Conservation (phyloP, 179 eudicot species). For the Corrigiola litoralis region DNA sequence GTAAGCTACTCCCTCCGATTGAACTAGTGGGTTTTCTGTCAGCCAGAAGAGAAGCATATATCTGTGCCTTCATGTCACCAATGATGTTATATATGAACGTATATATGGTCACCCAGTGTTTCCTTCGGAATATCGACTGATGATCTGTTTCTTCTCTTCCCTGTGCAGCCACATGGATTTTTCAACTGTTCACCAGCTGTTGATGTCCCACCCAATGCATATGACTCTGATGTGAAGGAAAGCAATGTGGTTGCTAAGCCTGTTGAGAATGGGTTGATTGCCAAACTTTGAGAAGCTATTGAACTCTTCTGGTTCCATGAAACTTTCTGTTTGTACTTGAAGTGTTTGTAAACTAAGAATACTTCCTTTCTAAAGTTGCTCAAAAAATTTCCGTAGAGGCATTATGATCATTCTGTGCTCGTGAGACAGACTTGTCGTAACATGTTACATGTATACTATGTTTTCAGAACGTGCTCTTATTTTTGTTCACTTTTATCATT, state of each 20-base stretch:
- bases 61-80: too few relatives aligned
- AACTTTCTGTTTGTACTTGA: not conserved
- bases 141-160: not conserved
- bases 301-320: not conserved
- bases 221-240: conserved; percentile 38
- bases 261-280: conserved; percentile 27
- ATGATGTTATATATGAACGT: not conserved
- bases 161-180: conserved; percentile 46
- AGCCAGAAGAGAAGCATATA: not conserved
- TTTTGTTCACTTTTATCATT: too few relatives aligned
- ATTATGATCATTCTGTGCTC: too few relatives aligned
- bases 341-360: not conserved
- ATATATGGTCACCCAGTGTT: too few relatives aligned
- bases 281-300: conserved; percentile 31
- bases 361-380: not conserved
- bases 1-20: conserved; percentile 21
- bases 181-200: conserved; percentile 50
- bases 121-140: not conserved
- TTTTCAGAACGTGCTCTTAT: too few relatives aligned
- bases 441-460: too few relatives aligned
- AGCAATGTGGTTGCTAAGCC: conserved; percentile 28
- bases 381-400: too few relatives aligned
- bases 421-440: too few relatives aligned
- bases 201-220: conserved; percentile 43
- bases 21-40: not conserved